Percentiles rank a stretch among this genome's conserved stretches.
Evolutionary conservation across 2,329 filamentous ascomycete genomes (phyloP).

Genomic region (Aureobasidium subglaciale): DNA sequence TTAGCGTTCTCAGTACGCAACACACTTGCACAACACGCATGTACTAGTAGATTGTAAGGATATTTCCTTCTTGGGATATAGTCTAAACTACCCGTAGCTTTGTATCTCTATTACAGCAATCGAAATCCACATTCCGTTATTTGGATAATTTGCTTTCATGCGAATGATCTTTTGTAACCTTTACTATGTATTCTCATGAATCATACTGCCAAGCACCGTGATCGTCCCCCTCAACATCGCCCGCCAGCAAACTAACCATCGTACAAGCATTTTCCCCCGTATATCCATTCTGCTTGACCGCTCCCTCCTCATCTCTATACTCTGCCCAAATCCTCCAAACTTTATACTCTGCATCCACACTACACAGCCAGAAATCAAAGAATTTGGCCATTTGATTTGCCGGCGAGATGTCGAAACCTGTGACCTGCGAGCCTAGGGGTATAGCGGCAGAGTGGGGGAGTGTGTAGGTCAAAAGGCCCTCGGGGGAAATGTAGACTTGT

Average conservation of each 20-base stretch:
- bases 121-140: no score
- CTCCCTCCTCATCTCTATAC: conserved; percentile 18
- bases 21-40: no score
- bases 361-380: conserved; percentile 20
- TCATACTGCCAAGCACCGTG: conserved; percentile 25
- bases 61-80: no score
- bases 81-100: no score
- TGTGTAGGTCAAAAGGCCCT: conserved; percentile 27
- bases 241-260: conserved; percentile 19
- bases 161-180: no score
- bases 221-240: conserved; percentile 14
- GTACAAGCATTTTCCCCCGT: conserved; percentile 19
- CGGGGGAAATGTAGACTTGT: conserved; percentile 26
- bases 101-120: not conserved
- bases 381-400: conserved; percentile 3
- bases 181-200: no score
- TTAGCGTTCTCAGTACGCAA: not conserved
- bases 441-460: conserved; percentile 22
- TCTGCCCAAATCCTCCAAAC: conserved; percentile 13
- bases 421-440: conserved; percentile 22
- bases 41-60: no score
- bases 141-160: no score
- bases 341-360: conserved; percentile 19
- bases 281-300: conserved; percentile 18
- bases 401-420: conserved; percentile 22